Evolutionary conservation across 169 alveolate species (phyloP).

Genomic region (Toxoplasma gondii): DNA sequence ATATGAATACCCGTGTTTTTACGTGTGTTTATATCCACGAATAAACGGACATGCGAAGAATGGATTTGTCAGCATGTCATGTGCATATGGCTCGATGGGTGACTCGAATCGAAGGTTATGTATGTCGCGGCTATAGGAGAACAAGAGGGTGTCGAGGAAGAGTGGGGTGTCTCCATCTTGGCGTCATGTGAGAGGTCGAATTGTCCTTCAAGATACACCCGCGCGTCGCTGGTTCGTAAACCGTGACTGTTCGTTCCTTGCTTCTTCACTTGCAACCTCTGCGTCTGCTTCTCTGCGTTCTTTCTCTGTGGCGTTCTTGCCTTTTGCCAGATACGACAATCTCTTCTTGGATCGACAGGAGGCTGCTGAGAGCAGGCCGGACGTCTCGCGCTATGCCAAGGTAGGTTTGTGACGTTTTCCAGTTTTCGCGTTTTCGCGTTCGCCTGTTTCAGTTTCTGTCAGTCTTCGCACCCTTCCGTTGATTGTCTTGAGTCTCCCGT

Average conservation of each 20-base stretch:
- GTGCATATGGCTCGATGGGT: not conserved
- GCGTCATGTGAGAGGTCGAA: not conserved
- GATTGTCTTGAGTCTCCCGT: not conserved
- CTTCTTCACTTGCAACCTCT: no score
- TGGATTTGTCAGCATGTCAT: not conserved
- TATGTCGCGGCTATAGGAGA: no score
- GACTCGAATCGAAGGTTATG: no score
- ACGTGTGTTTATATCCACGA: not conserved
- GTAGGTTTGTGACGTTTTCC: not conserved
- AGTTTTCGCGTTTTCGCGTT: not conserved
- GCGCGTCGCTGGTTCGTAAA: not conserved
- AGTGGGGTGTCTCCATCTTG: no score
- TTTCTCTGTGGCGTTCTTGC: no score
- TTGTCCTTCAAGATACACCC: not conserved
- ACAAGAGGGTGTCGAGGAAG: no score
- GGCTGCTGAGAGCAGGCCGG: conserved; percentile 49
- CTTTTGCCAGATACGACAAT: conserved; percentile 13
- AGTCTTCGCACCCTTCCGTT: not conserved
- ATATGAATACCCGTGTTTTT: not conserved
- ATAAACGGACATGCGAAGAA: not conserved
- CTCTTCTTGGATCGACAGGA: conserved; percentile 46
- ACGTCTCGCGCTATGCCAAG: conserved; percentile 44
- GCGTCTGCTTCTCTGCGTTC: no score
- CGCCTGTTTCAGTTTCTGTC: not conserved
- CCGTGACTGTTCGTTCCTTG: not conserved